A percentile compares a stretch with the other conserved stretches of the same genome.
These are phyloP conservation scores for Lanzia echinophila DNA, from an alignment of 2,329 filamentous ascomycete genomes.

Conservation along the genomic window DNA sequence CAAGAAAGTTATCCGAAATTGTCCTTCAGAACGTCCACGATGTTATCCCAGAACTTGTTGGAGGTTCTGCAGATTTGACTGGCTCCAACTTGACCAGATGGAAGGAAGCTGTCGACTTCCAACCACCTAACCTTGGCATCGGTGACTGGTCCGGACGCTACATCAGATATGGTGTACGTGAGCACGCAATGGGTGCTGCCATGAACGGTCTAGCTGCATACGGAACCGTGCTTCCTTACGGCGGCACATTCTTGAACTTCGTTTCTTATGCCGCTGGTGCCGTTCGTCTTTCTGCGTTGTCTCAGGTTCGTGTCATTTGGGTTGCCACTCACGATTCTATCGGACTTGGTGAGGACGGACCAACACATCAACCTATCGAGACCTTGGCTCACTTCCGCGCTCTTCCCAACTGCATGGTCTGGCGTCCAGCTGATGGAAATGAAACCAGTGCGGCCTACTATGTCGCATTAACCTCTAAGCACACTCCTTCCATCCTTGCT, in stretches of 20 bases:
- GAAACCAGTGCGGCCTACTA: slow-evolving; percentile 98
- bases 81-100: slow-evolving; percentile 98
- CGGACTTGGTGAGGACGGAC: slow-evolving; percentile 96
- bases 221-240: slow-evolving; percentile 87
- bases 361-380: slow-evolving; percentile 98
- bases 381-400: slow-evolving; percentile 97
- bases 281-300: slow-evolving; percentile 88
- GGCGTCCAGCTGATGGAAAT: slow-evolving; percentile 97
- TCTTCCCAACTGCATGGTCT: slow-evolving; percentile 98
- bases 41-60: slow-evolving; percentile 81
- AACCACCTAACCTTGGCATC: slow-evolving; percentile 77
- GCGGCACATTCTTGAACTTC: slow-evolving; percentile 98
- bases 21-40: slow-evolving; percentile 84
- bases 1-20: slow-evolving; percentile 92
- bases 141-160: slow-evolving; percentile 90
- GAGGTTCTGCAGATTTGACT: slow-evolving; percentile 95
- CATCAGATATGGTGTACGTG: slow-evolving; percentile 84
- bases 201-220: slow-evolving; percentile 95
- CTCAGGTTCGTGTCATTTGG: slow-evolving; percentile 87
- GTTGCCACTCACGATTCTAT: slow-evolving; percentile 98
- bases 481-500: slow-evolving; percentile 87
- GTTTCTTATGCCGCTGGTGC: slow-evolving; percentile 95
- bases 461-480: slow-evolving; percentile 80
- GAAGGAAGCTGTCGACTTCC: slow-evolving; percentile 97
- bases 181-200: slow-evolving; percentile 87